phyloP scores from a whole-genome alignment of 306 rosid genomes.

The Rosa chinensis region DNA sequence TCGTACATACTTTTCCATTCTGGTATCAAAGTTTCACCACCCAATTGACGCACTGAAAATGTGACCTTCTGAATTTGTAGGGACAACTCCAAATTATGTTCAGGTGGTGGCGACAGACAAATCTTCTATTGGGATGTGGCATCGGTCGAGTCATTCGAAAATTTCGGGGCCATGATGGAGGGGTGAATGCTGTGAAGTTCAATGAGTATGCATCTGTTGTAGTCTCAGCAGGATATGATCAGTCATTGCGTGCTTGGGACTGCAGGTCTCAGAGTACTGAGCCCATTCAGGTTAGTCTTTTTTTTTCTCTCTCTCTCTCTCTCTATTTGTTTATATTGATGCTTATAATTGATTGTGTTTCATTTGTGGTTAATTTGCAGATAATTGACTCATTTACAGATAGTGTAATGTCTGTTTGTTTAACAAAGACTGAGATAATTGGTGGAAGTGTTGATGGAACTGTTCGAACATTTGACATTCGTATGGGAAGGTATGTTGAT shows the following conservation, averaged over 20 bases:
- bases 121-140: conserved; percentile 91
- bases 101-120: conserved; percentile 89
- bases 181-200: conserved; percentile 86
- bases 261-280: conserved; percentile 90
- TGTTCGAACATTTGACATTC: too few species aligned
- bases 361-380: too few species aligned
- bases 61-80: conserved; percentile 28
- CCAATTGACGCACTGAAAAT: neutral
- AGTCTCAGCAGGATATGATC: conserved; percentile 92
- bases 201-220: conserved; percentile 73
- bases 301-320: neutral
- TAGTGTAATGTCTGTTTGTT: too few species aligned
- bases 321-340: neutral
- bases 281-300: conserved; percentile 74
- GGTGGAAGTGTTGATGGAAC: too few species aligned
- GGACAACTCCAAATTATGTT: conserved; percentile 83
- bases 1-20: neutral
- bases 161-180: conserved; percentile 89
- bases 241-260: conserved; percentile 94
- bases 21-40: neutral
- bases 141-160: conserved; percentile 76
- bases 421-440: too few species aligned
- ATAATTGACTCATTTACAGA: too few species aligned
- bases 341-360: conserved; percentile 12
- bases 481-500: too few species aligned